phyloP scores from a whole-genome alignment of 2,329 filamentous ascomycete species.

The Cordyceps cicadae region DNA sequence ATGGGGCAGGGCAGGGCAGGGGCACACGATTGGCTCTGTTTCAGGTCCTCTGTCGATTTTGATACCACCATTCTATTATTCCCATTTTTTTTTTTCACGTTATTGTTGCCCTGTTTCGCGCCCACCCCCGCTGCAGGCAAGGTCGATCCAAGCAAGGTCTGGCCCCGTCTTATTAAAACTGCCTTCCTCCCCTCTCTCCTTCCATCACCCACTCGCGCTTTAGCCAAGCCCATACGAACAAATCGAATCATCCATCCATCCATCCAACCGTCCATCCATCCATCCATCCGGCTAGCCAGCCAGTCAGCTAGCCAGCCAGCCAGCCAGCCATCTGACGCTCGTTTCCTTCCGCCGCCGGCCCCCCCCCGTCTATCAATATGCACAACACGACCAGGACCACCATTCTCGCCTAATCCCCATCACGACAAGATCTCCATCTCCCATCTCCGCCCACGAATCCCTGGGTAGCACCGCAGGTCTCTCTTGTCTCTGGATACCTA shows the following conservation, averaged over 20 bases:
- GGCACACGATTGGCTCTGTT: not conserved
- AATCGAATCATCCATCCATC: not conserved
- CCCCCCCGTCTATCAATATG: too few relatives aligned
- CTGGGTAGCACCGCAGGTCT: not conserved
- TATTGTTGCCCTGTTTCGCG: not conserved
- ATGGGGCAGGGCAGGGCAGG: too few relatives aligned
- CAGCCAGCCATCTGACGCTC: not conserved
- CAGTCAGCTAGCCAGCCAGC: not conserved
- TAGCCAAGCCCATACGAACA: not conserved
- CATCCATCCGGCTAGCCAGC: not conserved
- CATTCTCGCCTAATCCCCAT: not conserved
- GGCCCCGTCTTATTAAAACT: slow-evolving; percentile 8
- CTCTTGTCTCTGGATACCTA: not conserved
- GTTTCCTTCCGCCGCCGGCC: not conserved
- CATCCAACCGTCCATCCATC: not conserved
- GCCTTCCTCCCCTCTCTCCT: not conserved
- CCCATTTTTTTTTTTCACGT: not conserved
- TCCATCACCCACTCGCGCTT: not conserved
- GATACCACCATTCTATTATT: not conserved
- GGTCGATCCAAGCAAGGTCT: not conserved
- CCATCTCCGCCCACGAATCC: not conserved
- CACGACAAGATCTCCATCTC: not conserved
- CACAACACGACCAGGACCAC: too few relatives aligned
- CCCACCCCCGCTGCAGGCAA: not conserved
- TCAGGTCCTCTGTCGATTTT: not conserved